Conservation (phyloP, 208 protist genomes). For the Phytomonas francai region DNA sequence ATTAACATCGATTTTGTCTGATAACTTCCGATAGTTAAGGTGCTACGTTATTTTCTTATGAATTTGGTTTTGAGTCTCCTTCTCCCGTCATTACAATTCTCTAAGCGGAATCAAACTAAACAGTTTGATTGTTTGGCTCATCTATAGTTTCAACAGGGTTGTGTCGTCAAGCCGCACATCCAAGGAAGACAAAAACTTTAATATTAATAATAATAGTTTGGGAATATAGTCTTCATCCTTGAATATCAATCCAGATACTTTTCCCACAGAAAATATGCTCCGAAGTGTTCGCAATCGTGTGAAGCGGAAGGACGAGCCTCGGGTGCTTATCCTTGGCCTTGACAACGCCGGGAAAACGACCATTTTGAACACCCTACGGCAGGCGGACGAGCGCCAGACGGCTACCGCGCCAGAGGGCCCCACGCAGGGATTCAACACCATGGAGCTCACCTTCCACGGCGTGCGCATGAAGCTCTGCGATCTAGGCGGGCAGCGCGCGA, state of each 20-base stretch:
- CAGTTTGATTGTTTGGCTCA: neutral
- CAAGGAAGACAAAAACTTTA: neutral
- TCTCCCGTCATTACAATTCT: neutral
- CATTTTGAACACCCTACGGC: slow-evolving; percentile 86
- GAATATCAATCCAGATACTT: neutral
- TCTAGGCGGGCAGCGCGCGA: slow-evolving; percentile 98
- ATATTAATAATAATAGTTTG: too few species aligned
- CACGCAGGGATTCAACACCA: slow-evolving; percentile 99
- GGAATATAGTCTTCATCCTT: neutral
- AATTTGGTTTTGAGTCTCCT: neutral
- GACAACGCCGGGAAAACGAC: slow-evolving; percentile 97
- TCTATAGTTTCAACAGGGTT: neutral
- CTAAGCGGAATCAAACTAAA: neutral
- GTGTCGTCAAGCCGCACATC: neutral
- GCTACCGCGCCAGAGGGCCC: slow-evolving; percentile 92
- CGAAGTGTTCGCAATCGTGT: slow-evolving; percentile 79
- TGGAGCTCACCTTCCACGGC: slow-evolving; percentile 91
- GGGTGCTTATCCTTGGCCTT: slow-evolving; percentile 92
- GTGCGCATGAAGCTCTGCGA: slow-evolving; percentile 98
- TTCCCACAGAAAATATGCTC: slow-evolving; percentile 38
- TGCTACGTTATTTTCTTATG: neutral
- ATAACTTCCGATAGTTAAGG: neutral
- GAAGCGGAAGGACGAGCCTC: slow-evolving; percentile 88
- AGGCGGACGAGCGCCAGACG: neutral
- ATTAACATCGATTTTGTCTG: neutral